Base-by-base conservation (phyloP, 176 grass and related monocot genomes). In the Puccinellia tenuiflora region DNA sequence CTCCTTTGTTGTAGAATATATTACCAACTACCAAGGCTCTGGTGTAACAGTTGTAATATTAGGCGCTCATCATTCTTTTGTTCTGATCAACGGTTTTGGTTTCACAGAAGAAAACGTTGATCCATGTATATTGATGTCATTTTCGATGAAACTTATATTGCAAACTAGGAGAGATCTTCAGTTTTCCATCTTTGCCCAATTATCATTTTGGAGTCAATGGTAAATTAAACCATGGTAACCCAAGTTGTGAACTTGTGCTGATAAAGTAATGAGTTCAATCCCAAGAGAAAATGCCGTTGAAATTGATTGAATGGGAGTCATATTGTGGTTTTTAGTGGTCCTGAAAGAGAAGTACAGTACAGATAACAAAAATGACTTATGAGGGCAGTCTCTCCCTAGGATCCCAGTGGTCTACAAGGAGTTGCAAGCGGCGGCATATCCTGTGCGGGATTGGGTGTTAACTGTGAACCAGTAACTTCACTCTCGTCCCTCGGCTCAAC, bases 401-500 rank as follows among this genome's bases (percentile, higher is more conserved):
- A 31, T 78, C 62, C 53, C 60, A 34, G 83, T 85, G 83, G 83
- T 45, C 18, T 43, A 54, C 25, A 55, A 17, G 18, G 39, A 20
- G 13, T n/a, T 48, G 17, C n/a, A 26, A 3, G 50, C 20, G 46
- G 38, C 2, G 6, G 13, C 65, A 79, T 79, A 61, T 79, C 84
- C 76, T 61, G 3, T 28, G 3, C 30, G 4, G 76, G 76, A 86
- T 86, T 38, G 67, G 84, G 30, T 6, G 42, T 29, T 33, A 39
- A 14, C 14, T 62, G n/a, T 30, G 57, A 81, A 33, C 67, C 68
- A 86, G 34, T 45, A 45, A 66, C 34, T 75, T 75, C 85, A 53
- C 68, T 65, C 69, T 65, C 77, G 17, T 52, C 4, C 55, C 51
- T 21, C 54, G 6, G 18, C 18, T 73, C 26, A 31, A 31, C 28